Base-by-base conservation (phyloP, 2,329 filamentous ascomycete genomes). In the Zymoseptoria brevis region DNA sequence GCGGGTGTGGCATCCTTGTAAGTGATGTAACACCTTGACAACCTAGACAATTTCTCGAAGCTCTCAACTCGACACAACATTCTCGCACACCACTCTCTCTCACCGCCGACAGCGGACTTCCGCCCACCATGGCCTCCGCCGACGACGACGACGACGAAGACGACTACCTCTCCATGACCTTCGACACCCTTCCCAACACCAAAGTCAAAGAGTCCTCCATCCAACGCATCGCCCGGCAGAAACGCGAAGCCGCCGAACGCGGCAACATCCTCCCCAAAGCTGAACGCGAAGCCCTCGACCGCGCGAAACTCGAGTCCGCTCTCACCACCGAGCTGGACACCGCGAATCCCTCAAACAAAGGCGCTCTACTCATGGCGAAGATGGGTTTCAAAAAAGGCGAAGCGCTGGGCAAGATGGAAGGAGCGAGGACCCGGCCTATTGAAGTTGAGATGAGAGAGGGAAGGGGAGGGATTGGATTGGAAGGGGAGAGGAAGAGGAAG, bases 91-190 rank as follows among this genome's bases (percentile, higher is more conserved):
- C 35, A 11, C 16, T 6, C 35, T 4, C 11, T 41, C 9, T 1
- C 35, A 29, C 26, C 26, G 26, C 50, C 11, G 19, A 51, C 50
- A n/a, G 24, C 16, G 24, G 24, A 9, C 8, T 53, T 16, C 50
- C 22, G n/a, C 48, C 50, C 21, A 64, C n/a, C 50, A 66, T 65
- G 62, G 65, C 64, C 6, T 63, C 56, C 8, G 9, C 35, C 35
- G 8, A 2, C 21, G 21, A 2, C 21, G 60, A 62, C 19, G 88
- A 90, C 6, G 89, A 91, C 19, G 89, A 91, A 63, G 91, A 96
- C 64, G 94, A 99, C 75, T 97, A 99, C 80, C 95, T 99, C 88
- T 90, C 87, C 68, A 97, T 99, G 93, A 81, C 86, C 13, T 92
- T 99, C 71, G 81, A 83, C 19, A 89, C 96, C 58, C 80, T 83